These are phyloP conservation scores for Priceomyces fermenticarens DNA, from an alignment of 805 yeast genomes.

Conservation along the genomic window DNA sequence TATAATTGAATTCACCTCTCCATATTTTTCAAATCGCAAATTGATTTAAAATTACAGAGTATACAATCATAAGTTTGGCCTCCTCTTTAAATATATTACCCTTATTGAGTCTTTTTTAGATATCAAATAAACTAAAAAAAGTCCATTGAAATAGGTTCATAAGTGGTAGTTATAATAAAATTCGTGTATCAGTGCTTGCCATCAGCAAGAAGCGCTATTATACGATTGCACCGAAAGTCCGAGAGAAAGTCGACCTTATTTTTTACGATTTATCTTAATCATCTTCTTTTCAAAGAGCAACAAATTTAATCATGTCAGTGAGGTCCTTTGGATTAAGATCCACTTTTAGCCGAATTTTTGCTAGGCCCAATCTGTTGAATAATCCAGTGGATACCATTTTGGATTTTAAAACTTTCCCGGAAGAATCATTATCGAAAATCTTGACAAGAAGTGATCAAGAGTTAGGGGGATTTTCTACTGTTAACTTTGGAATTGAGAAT, in stretches of 20 bases:
- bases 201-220: too few relatives aligned
- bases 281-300: background rate
- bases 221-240: background rate
- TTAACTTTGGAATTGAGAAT: conserved; percentile 40
- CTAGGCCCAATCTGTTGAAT: conserved; percentile 25
- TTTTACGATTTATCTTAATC: background rate
- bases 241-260: conserved; percentile 1
- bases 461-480: conserved; percentile 77
- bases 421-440: conserved; percentile 42
- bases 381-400: conserved; percentile 44
- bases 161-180: too few relatives aligned
- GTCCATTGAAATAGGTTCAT: too few relatives aligned
- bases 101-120: too few relatives aligned
- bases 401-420: conserved; percentile 53
- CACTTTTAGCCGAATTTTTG: conserved; percentile 32
- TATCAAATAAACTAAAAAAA: too few relatives aligned
- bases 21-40: too few relatives aligned
- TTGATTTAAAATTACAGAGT: too few relatives aligned
- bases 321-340: conserved; percentile 40
- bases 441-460: conserved; percentile 70
- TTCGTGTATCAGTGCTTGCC: too few relatives aligned
- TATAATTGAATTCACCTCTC: too few relatives aligned
- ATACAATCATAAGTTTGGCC: too few relatives aligned
- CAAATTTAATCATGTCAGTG: conserved; percentile 30
- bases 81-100: too few relatives aligned